A percentile compares a stretch with the other conserved stretches of the same genome.
phyloP scores from a whole-genome alignment of 345 rosid species.

The Salix caprea region DNA sequence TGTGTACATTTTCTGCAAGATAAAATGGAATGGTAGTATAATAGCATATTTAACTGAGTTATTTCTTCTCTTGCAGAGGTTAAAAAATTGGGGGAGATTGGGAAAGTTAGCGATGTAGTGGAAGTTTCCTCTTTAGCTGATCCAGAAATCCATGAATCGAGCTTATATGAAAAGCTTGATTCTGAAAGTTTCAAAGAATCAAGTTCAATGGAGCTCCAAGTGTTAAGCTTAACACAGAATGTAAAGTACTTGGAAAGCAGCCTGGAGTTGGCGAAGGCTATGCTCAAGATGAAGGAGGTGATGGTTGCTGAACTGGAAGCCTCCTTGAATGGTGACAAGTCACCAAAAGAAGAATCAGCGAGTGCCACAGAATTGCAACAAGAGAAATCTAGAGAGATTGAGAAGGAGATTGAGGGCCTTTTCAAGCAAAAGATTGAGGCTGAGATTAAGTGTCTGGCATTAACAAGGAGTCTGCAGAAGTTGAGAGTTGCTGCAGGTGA shows the following conservation, averaged over 20 bases:
- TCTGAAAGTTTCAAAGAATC: conserved; percentile 27
- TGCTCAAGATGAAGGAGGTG: conserved; percentile 44
- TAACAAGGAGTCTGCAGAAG: conserved; percentile 38
- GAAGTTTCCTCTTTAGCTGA: conserved; percentile 18
- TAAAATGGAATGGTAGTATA: background rate
- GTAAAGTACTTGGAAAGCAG: conserved; percentile 44
- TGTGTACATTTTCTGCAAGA: background rate
- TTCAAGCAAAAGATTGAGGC: conserved; percentile 74
- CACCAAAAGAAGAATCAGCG: conserved; percentile 33
- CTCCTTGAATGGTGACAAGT: conserved; percentile 21
- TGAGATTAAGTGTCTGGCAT: conserved; percentile 62
- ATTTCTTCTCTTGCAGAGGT: conserved; percentile 40
- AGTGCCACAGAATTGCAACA: conserved; percentile 29
- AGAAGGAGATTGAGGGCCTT: conserved; percentile 48
- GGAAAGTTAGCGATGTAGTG: conserved; percentile 35
- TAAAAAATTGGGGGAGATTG: conserved; percentile 49
- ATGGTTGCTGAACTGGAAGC: conserved; percentile 54
- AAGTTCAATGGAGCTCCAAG: conserved; percentile 39
- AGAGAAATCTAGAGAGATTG: conserved; percentile 38
- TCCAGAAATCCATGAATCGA: conserved; percentile 31
- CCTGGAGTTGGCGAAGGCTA: conserved; percentile 43
- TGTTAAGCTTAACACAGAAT: conserved; percentile 42
- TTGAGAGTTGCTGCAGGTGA: conserved; percentile 34
- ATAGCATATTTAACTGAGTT: conserved; percentile 8
- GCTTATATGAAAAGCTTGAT: conserved; percentile 34